Conservation (phyloP, 495 filamentous ascomycete genomes). For the Penicillium paradoxum region DNA sequence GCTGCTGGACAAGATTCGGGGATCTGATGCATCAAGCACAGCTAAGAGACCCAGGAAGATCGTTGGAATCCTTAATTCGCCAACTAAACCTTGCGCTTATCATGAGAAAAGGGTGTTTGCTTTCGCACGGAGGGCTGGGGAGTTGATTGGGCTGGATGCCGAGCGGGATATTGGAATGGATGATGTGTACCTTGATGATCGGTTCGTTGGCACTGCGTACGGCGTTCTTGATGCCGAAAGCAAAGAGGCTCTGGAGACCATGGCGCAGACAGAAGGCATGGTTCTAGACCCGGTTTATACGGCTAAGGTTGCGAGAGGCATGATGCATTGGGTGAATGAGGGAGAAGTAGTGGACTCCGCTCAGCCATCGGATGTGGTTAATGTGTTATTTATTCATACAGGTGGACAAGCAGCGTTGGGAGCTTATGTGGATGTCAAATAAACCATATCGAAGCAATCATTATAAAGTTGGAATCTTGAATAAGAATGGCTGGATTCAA, state of each 20-base stretch:
- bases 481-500: constrained; percentile 21
- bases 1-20: constrained; percentile 22
- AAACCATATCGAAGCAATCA: not conserved
- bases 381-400: constrained; percentile 40
- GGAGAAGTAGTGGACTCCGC: constrained; percentile 18
- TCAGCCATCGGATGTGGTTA: constrained; percentile 15
- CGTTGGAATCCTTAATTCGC: constrained; percentile 35
- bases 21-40: not conserved
- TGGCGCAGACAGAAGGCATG: constrained; percentile 29
- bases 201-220: constrained; percentile 32
- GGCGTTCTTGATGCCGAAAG: constrained; percentile 29
- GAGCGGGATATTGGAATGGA: constrained; percentile 22
- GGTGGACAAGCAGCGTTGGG: constrained; percentile 36
- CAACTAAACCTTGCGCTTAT: constrained; percentile 24
- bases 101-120: constrained; percentile 30
- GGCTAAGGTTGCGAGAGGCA: constrained; percentile 29
- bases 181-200: constrained; percentile 34
- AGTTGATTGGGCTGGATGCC: constrained; percentile 25
- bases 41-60: constrained; percentile 14
- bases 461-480: not conserved
- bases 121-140: constrained; percentile 29
- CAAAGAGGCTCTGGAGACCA: constrained; percentile 16
- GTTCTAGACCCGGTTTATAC: constrained; percentile 40
- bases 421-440: constrained; percentile 29
- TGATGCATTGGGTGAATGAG: constrained; percentile 27